Evolutionary conservation across 2,329 filamentous ascomycete species (phyloP).

Genomic region (Ophiostoma quercus): DNA sequence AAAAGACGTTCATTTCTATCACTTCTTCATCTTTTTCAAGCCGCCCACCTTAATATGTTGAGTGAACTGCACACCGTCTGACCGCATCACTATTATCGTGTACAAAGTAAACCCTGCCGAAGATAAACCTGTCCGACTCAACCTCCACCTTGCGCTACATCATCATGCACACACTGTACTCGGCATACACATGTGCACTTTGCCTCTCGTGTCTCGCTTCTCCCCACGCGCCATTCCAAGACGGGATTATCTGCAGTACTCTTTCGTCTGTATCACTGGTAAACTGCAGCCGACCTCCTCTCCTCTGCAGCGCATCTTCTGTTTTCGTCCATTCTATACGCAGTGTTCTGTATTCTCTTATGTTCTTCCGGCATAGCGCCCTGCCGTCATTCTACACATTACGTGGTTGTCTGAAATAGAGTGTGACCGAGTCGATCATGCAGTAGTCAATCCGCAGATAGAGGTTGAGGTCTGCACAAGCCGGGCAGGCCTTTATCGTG

Average conservation of each 20-base stretch:
- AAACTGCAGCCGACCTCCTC: neutral
- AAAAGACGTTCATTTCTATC: too few relatives aligned
- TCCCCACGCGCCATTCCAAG: neutral
- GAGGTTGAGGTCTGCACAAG: neutral
- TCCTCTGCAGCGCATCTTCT: neutral
- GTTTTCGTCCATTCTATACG: neutral
- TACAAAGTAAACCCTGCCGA: neutral
- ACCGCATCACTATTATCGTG: neutral
- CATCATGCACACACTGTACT: neutral
- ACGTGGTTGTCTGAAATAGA: neutral
- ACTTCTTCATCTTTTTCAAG: neutral
- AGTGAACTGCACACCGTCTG: neutral
- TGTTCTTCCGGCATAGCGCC: neutral
- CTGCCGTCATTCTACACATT: conserved; percentile 3
- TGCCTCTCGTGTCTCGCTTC: neutral
- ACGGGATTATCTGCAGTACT: neutral
- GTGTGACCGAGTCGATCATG: neutral
- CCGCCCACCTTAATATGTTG: neutral
- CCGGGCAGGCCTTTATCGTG: neutral
- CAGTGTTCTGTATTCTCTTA: neutral
- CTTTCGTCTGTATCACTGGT: neutral
- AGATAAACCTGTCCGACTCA: neutral
- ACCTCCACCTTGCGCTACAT: neutral
- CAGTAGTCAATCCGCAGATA: neutral
- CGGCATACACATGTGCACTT: conserved; percentile 1